A percentile compares a stretch with the other conserved stretches of the same genome.
Conservation (phyloP, 2,329 filamentous ascomycete genomes). For the Fusarium multiceps region DNA sequence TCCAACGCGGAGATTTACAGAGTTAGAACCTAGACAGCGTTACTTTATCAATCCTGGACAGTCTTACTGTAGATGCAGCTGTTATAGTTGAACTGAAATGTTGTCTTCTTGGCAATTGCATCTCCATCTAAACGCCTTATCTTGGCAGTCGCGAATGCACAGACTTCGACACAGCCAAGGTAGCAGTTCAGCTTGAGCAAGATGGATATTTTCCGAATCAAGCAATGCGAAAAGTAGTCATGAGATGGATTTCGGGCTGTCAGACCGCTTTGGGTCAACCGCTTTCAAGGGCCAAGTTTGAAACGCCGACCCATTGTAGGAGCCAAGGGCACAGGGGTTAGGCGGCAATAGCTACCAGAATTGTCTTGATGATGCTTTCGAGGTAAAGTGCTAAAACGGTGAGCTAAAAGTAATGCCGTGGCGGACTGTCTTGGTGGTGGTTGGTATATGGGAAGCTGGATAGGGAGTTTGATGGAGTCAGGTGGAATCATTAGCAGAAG, state of each 20-base stretch:
- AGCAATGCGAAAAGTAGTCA: slow-evolving; percentile 3
- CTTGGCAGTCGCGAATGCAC: neutral
- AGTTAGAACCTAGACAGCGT: neutral
- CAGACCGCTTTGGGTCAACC: neutral
- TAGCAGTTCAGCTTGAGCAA: slow-evolving; percentile 4
- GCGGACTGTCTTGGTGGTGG: no score
- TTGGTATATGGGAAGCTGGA: fast-evolving
- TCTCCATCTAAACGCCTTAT: neutral
- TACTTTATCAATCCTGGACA: neutral
- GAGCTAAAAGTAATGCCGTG: neutral
- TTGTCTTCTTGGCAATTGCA: neutral
- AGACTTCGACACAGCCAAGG: slow-evolving; percentile 10
- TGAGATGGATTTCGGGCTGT: neutral
- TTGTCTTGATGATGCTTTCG: neutral
- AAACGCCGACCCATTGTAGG: neutral
- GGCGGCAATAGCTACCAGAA: neutral
- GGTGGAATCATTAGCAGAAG: no score
- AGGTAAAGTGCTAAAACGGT: neutral
- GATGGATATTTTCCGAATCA: slow-evolving; percentile 1
- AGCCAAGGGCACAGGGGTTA: neutral
- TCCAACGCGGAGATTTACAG: neutral
- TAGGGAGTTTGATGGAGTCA: no score
- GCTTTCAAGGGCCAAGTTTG: neutral
- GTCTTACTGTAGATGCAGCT: no score
- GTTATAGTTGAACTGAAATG: neutral